A percentile compares a stretch with the other conserved stretches of the same genome.
Conservation (phyloP, 2,329 filamentous ascomycete genomes). For the Claviceps pazoutovae region DNA sequence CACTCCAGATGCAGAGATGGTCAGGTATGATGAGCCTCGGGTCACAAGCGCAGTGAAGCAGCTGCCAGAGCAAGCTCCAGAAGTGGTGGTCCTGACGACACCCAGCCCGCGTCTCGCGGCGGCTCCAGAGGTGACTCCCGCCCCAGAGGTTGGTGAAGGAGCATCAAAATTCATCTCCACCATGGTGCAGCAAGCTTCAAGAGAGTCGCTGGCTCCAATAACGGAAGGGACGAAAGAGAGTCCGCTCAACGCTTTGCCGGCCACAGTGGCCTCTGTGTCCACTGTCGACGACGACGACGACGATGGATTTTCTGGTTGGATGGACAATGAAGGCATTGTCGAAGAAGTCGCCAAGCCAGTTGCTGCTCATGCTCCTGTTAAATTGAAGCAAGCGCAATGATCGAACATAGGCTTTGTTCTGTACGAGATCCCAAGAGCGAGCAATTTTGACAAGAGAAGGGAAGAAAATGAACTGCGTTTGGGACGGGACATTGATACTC, state of each 20-base stretch:
- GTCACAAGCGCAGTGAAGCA: neutral
- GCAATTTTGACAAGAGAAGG: neutral
- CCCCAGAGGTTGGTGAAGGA: neutral
- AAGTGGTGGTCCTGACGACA: neutral
- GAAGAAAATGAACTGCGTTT: neutral
- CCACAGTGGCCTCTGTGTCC: conserved; percentile 1
- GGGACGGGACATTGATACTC: neutral
- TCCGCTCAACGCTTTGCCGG: conserved; percentile 8
- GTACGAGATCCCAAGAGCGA: neutral
- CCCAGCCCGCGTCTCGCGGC: neutral
- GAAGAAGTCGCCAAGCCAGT: neutral
- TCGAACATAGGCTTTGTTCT: neutral
- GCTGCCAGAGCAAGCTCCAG: neutral
- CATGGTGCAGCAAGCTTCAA: neutral
- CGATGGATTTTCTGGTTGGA: conserved; percentile 15
- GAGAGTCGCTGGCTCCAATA: neutral
- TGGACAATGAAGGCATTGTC: conserved; percentile 11
- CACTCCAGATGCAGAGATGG: conserved; percentile 30
- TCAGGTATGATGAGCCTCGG: conserved; percentile 9
- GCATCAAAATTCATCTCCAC: neutral
- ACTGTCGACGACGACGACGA: conserved; percentile 8
- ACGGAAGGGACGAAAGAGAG: neutral
- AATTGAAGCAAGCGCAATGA: neutral
- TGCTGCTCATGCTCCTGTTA: neutral
- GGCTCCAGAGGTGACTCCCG: neutral